Conservation (phyloP, 2,329 filamentous ascomycete species). For the Dactylellina leptospora region DNA sequence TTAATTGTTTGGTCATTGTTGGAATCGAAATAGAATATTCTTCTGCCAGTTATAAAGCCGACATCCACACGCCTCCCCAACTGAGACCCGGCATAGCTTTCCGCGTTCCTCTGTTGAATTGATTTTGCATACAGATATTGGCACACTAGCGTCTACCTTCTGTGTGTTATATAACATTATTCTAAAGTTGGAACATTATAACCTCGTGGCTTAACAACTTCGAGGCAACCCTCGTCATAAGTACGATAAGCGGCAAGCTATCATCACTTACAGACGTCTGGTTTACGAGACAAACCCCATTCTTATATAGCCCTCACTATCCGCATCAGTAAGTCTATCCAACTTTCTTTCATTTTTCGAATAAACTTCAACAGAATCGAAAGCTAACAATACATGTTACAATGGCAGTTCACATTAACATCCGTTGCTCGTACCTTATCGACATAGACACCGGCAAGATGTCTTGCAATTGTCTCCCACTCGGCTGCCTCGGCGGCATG, state of each 20-base stretch:
- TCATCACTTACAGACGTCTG: neutral
- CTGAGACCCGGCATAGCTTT: neutral
- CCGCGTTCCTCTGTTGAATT: neutral
- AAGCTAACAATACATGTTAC: neutral
- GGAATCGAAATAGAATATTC: neutral
- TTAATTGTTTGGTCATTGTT: neutral
- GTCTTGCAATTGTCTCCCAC: conserved; percentile 14
- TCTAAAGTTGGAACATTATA: neutral
- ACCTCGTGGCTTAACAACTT: neutral
- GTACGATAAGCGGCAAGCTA: conserved; percentile 5
- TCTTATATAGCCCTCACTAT: neutral
- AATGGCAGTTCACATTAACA: no score
- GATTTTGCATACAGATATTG: neutral
- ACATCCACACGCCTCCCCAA: neutral
- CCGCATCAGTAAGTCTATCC: neutral
- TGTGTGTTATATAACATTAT: conserved; percentile 14
- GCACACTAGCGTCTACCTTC: neutral
- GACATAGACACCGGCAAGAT: conserved; percentile 1
- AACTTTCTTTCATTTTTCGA: neutral
- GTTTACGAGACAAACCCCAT: conserved; percentile 10
- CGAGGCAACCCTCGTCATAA: neutral
- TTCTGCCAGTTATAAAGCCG: neutral
- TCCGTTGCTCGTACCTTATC: neutral
- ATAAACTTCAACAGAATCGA: neutral
- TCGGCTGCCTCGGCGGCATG: conserved; percentile 24